Evolutionary conservation across 805 yeast species (phyloP).

Genomic region (Starmerella stigmatis): DNA sequence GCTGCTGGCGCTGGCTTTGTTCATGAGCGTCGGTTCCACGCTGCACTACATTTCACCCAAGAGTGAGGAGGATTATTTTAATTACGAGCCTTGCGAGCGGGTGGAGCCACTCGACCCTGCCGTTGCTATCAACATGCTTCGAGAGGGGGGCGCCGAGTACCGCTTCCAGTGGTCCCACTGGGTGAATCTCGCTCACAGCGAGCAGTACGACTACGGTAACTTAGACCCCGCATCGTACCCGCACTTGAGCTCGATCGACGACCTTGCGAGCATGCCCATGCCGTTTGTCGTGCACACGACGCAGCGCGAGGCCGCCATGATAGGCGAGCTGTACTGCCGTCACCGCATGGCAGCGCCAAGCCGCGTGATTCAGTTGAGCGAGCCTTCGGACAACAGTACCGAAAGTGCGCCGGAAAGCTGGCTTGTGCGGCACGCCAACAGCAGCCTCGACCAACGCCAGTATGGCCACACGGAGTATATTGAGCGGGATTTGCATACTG

Average conservation of each 20-base stretch:
- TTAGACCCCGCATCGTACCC: constrained; percentile 11
- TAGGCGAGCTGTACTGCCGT: constrained; percentile 3
- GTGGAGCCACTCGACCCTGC: not conserved
- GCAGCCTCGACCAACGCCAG: constrained; percentile 7
- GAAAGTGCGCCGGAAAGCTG: not conserved
- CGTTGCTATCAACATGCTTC: not conserved
- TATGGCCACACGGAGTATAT: not conserved
- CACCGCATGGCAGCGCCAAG: constrained; percentile 10
- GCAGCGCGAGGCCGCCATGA: constrained; percentile 11
- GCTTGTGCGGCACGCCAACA: not conserved
- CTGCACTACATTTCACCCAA: not conserved
- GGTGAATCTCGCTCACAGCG: constrained; percentile 20
- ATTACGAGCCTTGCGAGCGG: not conserved
- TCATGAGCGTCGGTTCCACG: not conserved
- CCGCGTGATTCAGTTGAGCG: constrained; percentile 2
- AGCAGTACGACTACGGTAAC: constrained; percentile 5
- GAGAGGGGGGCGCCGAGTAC: not conserved
- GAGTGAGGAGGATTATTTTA: not conserved
- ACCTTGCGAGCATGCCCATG: not conserved
- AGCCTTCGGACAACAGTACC: not conserved
- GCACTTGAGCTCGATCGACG: constrained; percentile 1
- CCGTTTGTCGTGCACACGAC: constrained; percentile 3
- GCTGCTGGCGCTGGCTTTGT: not conserved
- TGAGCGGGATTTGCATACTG: not conserved
- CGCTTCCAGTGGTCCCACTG: constrained; percentile 25